phyloP scores from a whole-genome alignment of 2,329 filamentous ascomycete genomes.

The Phaeoacremonium minimum region DNA sequence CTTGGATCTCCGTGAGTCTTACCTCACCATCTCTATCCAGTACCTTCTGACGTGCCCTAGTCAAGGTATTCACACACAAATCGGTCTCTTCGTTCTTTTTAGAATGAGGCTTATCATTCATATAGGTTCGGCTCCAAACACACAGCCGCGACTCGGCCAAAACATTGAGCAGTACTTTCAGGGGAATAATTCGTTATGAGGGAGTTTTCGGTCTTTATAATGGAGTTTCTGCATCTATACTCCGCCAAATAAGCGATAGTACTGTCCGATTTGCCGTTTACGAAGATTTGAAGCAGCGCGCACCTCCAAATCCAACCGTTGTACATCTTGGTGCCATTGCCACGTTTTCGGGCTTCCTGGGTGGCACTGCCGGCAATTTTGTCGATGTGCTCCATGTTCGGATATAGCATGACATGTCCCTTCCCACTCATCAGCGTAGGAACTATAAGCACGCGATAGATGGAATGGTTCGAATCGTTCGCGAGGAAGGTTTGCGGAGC shows the following conservation, averaged over 20 bases:
- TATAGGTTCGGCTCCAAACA: slow-evolving; percentile 88
- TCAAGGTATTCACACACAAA: too few species aligned
- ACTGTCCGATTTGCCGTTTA: slow-evolving; percentile 96
- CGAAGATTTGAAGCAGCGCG: slow-evolving; percentile 75
- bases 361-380: slow-evolving; percentile 87
- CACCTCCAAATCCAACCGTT: slow-evolving; percentile 48
- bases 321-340: slow-evolving; percentile 76
- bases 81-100: too few species aligned
- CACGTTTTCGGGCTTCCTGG: slow-evolving; percentile 77
- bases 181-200: slow-evolving; percentile 72
- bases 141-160: slow-evolving; percentile 70
- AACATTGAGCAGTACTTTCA: slow-evolving; percentile 81
- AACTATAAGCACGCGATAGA: slow-evolving; percentile 90
- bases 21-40: not conserved
- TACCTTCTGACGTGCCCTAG: slow-evolving; percentile 5
- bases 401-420: slow-evolving; percentile 89
- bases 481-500: slow-evolving; percentile 70
- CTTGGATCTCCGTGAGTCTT: slow-evolving; percentile 74
- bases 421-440: slow-evolving; percentile 67
- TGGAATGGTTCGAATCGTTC: slow-evolving; percentile 81
- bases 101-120: too few species aligned
- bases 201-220: slow-evolving; percentile 81
- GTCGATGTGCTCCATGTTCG: slow-evolving; percentile 96
- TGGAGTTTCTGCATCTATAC: slow-evolving; percentile 85
- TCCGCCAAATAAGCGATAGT: slow-evolving; percentile 93